A percentile compares a stretch with the other conserved stretches of the same genome.
These are phyloP conservation scores for Thecaphora thlaspeos DNA, from an alignment of 1,284 basidiomycete genomes.

Conservation along the genomic window DNA sequence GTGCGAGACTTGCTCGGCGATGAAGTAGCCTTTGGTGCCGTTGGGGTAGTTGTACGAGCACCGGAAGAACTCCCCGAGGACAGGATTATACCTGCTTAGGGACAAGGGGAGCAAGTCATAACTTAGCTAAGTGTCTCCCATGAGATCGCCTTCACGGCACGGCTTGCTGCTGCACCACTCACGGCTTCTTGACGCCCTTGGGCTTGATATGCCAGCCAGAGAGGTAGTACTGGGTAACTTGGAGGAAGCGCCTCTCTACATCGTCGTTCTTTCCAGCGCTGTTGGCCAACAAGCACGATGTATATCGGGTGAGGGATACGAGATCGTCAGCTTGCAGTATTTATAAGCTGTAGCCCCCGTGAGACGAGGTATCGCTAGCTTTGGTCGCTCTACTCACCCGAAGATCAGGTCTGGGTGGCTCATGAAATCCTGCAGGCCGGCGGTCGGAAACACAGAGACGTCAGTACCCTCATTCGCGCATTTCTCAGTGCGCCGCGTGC, in stretches of 20 bases:
- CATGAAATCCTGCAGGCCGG: conserved; percentile 79
- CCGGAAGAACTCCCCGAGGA: conserved; percentile 95
- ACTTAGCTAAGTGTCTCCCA: no score
- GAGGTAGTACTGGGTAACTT: conserved; percentile 89
- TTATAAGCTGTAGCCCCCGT: no score
- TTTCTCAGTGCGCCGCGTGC: no score
- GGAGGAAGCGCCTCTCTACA: conserved; percentile 85
- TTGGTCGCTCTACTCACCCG: conserved; percentile 67
- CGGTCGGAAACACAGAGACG: no score
- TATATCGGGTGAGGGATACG: no score
- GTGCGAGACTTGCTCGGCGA: conserved; percentile 89
- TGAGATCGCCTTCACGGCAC: no score
- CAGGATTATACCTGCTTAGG: conserved; percentile 85
- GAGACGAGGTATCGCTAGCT: not conserved
- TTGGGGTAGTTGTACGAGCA: conserved; percentile 91
- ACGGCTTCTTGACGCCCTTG: conserved; percentile 97
- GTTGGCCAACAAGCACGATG: no score
- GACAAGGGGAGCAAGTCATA: no score
- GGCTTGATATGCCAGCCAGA: conserved; percentile 99
- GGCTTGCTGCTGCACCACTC: conserved; percentile 4
- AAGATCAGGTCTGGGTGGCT: conserved; percentile 97
- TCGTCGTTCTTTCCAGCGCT: conserved; percentile 72
- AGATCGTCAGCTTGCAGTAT: no score
- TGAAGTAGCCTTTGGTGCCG: conserved; percentile 89
- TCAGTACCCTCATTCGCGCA: no score